A percentile compares a stretch with the other conserved stretches of the same genome.
phyloP scores from a whole-genome alignment of 345 rosid genomes.

The Hibiscus trionum region DNA sequence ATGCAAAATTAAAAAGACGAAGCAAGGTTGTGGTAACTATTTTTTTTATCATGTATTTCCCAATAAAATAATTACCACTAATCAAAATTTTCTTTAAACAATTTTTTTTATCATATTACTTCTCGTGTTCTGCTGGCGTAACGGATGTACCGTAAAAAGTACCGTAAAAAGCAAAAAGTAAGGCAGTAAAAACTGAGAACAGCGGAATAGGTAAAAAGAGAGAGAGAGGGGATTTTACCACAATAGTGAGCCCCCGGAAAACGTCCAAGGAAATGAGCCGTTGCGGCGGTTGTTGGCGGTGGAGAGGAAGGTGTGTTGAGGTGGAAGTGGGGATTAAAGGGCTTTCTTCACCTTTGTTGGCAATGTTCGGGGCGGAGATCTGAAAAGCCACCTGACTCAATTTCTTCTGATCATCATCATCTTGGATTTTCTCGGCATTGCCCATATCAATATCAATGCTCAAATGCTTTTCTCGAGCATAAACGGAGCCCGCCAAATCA shows the following conservation, averaged over 20 bases:
- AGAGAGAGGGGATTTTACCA: slow-evolving; percentile 21
- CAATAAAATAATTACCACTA: no score
- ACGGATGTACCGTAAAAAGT: neutral
- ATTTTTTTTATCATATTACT: neutral
- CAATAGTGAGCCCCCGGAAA: slow-evolving; percentile 69
- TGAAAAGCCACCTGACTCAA: slow-evolving; percentile 18
- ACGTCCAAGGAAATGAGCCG: slow-evolving; percentile 66
- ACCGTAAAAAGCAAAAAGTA: neutral
- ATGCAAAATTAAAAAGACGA: neutral
- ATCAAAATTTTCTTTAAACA: neutral
- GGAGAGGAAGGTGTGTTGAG: slow-evolving; percentile 4
- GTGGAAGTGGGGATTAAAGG: slow-evolving; percentile 11
- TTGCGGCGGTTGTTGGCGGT: neutral
- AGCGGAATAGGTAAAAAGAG: neutral
- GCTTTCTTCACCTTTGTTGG: slow-evolving; percentile 5
- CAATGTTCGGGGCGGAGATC: slow-evolving; percentile 20
- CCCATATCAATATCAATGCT: neutral
- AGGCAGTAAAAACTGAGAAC: neutral
- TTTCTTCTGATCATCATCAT: slow-evolving; percentile 15
- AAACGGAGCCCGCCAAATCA: neutral
- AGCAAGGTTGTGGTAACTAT: neutral
- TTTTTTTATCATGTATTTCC: no score
- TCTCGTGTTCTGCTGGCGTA: neutral
- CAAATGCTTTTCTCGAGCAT: neutral
- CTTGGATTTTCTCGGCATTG: neutral